Base-by-base conservation (phyloP, 192 early-diverging fungal genomes). In the Phlyctochytrium arcticum region DNA sequence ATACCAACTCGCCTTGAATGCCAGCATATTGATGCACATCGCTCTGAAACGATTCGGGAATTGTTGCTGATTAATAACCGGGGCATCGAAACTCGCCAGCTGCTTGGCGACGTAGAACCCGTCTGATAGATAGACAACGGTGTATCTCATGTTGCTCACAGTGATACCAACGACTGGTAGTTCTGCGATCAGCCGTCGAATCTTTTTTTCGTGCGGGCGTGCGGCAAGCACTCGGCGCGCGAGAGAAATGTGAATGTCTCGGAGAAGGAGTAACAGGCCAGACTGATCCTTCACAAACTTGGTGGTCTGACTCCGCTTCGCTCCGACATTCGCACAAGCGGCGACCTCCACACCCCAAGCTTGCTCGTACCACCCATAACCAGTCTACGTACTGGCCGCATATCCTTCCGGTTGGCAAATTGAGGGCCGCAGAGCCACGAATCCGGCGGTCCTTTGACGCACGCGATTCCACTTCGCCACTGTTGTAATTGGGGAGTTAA, bases 401-500 rank as follows among this genome's bases (percentile, higher is more conserved):
- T n/a, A n/a, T n/a, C n/a, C n/a, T n/a, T n/a, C n/a, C n/a, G n/a
- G n/a, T n/a, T n/a, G n/a, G n/a, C n/a, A n/a, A n/a, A n/a, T n/a
- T n/a, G n/a, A n/a, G n/a, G n/a, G n/a, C n/a, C n/a, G n/a, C n/a
- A 9, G 8, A n/a, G 39, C 39, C n/a, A 42, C 39, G 8, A 9
- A 10, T 9, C 39, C 9, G 9, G 8, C 39, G 8, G 9, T 9
- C n/a, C n/a, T n/a, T n/a, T 24, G 49, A 51, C 49, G 49, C 49
- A 7, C 49, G 49, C 49, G 49, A 51, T 51, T 51, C 49, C 23
- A 24, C 49, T 23, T 51, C 49, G 8, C 49, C 49, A n/a, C n/a
- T n/a, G n/a, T n/a, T n/a, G n/a, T n/a, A n/a, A n/a, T n/a, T n/a
- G n/a, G n/a, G n/a, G n/a, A n/a, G n/a, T n/a, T n/a, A n/a, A n/a